Conservation (phyloP, 2,329 filamentous ascomycete species). For the Ophiostoma australiae region DNA sequence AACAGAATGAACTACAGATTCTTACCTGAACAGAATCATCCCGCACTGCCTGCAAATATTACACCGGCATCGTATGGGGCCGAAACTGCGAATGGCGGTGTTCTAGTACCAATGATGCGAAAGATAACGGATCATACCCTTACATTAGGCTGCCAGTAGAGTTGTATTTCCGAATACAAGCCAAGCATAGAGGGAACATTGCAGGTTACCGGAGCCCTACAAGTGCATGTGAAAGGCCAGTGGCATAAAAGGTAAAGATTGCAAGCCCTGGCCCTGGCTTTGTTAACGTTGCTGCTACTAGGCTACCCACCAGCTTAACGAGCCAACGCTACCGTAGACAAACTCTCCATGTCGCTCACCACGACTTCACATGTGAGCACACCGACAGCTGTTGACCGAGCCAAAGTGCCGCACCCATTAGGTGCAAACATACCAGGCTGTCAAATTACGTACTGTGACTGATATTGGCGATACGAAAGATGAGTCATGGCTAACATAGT, state of each 20-base stretch:
- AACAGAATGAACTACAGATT: not conserved
- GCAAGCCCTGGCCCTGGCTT: not conserved
- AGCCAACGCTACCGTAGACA: not conserved
- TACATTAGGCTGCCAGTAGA: no score
- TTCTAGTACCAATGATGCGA: no score
- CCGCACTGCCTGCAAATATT: not conserved
- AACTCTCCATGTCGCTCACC: not conserved
- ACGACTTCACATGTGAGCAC: no score
- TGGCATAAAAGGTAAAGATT: not conserved
- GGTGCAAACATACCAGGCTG: not conserved
- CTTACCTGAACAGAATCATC: not conserved
- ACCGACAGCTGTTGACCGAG: not conserved
- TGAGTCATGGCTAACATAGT: not conserved
- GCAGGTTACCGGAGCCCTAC: not conserved
- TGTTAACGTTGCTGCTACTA: not conserved
- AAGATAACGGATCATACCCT: no score
- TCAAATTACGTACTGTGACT: no score
- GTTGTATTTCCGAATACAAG: not conserved
- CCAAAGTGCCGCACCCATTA: not conserved
- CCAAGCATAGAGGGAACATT: not conserved
- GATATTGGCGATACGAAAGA: not conserved
- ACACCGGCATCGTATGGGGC: no score
- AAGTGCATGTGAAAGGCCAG: not conserved
- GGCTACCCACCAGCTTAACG: not conserved
- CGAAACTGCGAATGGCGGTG: no score